Conservation (phyloP, 768 basidiomycete genomes). For the Naganishia friedmannii region DNA sequence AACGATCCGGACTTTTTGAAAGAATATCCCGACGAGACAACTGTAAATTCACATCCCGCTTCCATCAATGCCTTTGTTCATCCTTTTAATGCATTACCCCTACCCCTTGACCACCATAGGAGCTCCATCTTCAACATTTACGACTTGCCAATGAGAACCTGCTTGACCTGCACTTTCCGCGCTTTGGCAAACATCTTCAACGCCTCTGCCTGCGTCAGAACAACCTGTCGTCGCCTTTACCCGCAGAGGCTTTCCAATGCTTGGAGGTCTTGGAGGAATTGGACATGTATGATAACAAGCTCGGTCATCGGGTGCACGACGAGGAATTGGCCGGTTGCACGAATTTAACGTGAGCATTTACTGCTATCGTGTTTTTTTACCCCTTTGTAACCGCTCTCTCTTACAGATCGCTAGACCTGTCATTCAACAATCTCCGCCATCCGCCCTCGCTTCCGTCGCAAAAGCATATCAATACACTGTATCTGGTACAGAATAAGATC, state of each 20-base stretch:
- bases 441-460: constrained; percentile 57
- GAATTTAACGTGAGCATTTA: constrained; percentile 48
- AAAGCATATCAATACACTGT: constrained; percentile 65
- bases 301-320: constrained; percentile 66
- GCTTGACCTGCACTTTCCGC: constrained; percentile 58
- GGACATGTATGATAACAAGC: constrained; percentile 92
- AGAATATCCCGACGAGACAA: constrained; percentile 78
- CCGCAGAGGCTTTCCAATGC: constrained; percentile 63
- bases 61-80: constrained; percentile 7
- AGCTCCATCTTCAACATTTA: constrained; percentile 79
- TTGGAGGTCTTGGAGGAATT: constrained; percentile 76
- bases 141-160: constrained; percentile 64
- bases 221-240: constrained; percentile 68
- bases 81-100: neutral
- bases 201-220: constrained; percentile 84
- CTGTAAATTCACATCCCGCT: constrained; percentile 57
- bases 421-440: constrained; percentile 80
- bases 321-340: constrained; percentile 60
- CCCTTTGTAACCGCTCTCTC: neutral
- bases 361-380: constrained; percentile 47
- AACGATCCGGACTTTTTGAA: constrained; percentile 62
- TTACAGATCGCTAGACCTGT: constrained; percentile 76
- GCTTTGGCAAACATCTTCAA: constrained; percentile 69
- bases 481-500: constrained; percentile 96
- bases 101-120: constrained; percentile 57